phyloP scores from a whole-genome alignment of 2,329 filamentous ascomycete species.

The Monosporascus cannonballus region DNA sequence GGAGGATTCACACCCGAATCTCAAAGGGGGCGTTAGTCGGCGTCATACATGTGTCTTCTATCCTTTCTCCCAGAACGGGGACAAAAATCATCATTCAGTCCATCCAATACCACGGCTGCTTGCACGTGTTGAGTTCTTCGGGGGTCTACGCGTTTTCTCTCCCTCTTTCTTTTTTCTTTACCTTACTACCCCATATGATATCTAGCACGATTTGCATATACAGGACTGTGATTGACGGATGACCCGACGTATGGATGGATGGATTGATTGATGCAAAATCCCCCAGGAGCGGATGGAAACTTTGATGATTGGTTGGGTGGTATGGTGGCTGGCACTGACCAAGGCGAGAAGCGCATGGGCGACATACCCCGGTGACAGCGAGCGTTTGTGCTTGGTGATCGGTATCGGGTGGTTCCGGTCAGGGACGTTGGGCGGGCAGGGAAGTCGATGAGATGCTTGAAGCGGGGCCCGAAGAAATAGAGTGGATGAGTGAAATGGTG shows the following conservation, averaged over 20 bases:
- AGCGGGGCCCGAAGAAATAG: too few relatives aligned
- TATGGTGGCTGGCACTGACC: neutral
- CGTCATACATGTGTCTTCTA: neutral
- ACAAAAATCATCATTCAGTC: neutral
- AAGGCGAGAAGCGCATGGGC: too few relatives aligned
- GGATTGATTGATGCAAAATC: neutral
- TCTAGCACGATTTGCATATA: conserved; percentile 1
- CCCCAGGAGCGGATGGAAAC: neutral
- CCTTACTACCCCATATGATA: neutral
- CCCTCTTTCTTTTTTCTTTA: neutral
- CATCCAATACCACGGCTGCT: neutral
- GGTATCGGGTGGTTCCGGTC: too few relatives aligned
- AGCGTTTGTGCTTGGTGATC: neutral
- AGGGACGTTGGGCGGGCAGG: too few relatives aligned
- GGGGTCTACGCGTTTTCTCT: neutral
- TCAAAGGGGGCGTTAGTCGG: neutral
- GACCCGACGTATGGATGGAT: neutral
- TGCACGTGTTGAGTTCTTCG: neutral
- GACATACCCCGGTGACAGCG: too few relatives aligned
- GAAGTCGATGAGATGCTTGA: too few relatives aligned
- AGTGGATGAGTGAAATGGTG: too few relatives aligned
- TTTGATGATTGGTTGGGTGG: neutral
- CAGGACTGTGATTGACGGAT: neutral
- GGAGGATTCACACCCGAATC: neutral
- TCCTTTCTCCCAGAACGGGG: neutral